phyloP scores from a whole-genome alignment of 2,329 filamentous ascomycete genomes.

The Phaeosphaeria sp. region DNA sequence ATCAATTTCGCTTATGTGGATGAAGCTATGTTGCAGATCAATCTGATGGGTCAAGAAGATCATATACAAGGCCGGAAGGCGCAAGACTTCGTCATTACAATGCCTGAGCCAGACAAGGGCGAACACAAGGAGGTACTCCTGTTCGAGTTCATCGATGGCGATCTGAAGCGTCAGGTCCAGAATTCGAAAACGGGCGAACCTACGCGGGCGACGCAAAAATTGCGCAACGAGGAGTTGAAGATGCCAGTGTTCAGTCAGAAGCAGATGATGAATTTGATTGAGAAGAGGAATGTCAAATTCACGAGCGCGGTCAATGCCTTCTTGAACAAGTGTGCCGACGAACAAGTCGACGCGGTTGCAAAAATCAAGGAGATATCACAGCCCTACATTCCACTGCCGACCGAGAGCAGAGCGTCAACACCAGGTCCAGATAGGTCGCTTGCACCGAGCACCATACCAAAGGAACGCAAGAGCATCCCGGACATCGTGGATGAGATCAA shows the following conservation, averaged over 20 bases:
- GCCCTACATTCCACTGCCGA: slow-evolving; percentile 67
- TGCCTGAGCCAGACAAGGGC: slow-evolving; percentile 46
- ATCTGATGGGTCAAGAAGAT: slow-evolving; percentile 73
- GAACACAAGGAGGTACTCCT: slow-evolving; percentile 74
- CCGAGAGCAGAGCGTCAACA: slow-evolving; percentile 51
- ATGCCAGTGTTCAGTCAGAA: slow-evolving; percentile 94
- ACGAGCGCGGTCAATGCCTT: slow-evolving; percentile 77
- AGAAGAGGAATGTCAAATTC: slow-evolving; percentile 88
- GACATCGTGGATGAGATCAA: slow-evolving; percentile 88
- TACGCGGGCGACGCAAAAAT: slow-evolving; percentile 69
- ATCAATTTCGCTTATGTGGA: slow-evolving; percentile 89
- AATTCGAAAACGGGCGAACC: slow-evolving; percentile 76
- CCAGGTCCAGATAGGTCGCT: slow-evolving; percentile 53
- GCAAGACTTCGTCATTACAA: slow-evolving; percentile 50
- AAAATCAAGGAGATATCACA: slow-evolving; percentile 66
- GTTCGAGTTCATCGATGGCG: slow-evolving; percentile 92
- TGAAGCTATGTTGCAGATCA: slow-evolving; percentile 80
- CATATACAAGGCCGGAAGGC: slow-evolving; percentile 65
- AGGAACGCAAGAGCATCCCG: slow-evolving; percentile 77
- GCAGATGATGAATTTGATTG: slow-evolving; percentile 87
- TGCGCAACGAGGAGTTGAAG: slow-evolving; percentile 80
- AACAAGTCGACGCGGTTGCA: slow-evolving; percentile 70
- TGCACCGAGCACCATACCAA: slow-evolving; percentile 76
- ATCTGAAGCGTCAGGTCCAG: slow-evolving; percentile 80
- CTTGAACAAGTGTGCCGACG: slow-evolving; percentile 72